Base-by-base conservation (phyloP, 768 basidiomycete genomes). In the Boletus sp. region DNA sequence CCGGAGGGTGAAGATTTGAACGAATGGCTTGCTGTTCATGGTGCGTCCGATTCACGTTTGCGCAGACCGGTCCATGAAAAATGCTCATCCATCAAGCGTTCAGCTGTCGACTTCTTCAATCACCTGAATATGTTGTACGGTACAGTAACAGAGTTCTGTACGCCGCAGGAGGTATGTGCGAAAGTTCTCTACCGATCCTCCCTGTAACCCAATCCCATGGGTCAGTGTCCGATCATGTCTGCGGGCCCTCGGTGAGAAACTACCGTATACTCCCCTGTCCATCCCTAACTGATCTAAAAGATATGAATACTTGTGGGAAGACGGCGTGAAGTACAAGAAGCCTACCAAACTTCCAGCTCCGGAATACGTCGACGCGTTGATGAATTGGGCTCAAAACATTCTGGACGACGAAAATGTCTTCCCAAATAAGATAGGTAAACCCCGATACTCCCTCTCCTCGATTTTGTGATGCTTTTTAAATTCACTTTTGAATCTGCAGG, bases 21-120 rank as follows among this genome's bases (percentile, higher is more conserved):
- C 61, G 97, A 99, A 72, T 99, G 97, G 97, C 85, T 99, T n/a
- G 97, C 97, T 13, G 96, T 99, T 8, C 96, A 99, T 68, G 92
- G 97, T 97, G 59, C 54, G 83, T 71, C 42, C 21, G 8, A 37
- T 49, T 47, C 10, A 29, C 15, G 8, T 49, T 25, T 23, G 30
- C 47, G 2, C 15, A 17, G 41, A 21, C 49, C 19, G 41, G 41
- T 35, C n/a, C 38, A 25, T 23, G 23, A 4, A 29, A 27, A 29
- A 27, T 1, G 35, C 23, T 52, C 54, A 62, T 53, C 37, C 42
- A 7, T 46, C 37, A 14, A 17, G 48, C n/a, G 43, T 46, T 17
- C 62, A 99, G 97, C 93, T 30, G 96, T 98, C 56, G 97, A 99
- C 72, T 99, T 99, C 75, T 99, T 98, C 80, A 99, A 98, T 68